Conservation (phyloP, 2,329 filamentous ascomycete genomes). For the Nectriaceae sp. region DNA sequence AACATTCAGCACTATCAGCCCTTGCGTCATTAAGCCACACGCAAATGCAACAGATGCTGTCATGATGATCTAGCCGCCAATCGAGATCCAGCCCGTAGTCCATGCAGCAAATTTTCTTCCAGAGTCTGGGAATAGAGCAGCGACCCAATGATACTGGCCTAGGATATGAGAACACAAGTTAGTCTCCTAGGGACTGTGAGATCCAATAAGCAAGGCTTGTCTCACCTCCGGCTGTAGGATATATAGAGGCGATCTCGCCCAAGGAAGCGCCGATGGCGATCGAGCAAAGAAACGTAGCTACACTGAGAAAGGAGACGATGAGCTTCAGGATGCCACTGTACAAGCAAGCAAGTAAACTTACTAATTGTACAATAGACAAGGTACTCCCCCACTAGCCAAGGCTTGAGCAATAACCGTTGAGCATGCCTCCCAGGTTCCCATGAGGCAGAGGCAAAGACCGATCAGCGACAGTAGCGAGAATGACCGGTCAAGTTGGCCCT, state of each 20-base stretch:
- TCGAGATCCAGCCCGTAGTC: constrained; percentile 44
- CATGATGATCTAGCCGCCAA: constrained; percentile 47
- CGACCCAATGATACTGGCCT: constrained; percentile 50
- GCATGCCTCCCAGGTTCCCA: constrained; percentile 60
- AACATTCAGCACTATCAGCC: constrained; percentile 44
- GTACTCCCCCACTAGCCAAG: constrained; percentile 53
- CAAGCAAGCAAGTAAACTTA: too few relatives aligned
- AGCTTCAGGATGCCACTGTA: neutral
- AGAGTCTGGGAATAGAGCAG: constrained; percentile 31
- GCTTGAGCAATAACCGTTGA: constrained; percentile 50
- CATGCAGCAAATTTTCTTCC: constrained; percentile 11
- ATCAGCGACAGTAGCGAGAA: constrained; percentile 58
- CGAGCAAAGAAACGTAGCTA: constrained; percentile 51
- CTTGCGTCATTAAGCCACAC: constrained; percentile 45
- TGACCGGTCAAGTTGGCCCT: constrained; percentile 43
- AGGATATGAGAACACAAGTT: neutral
- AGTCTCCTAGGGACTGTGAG: neutral
- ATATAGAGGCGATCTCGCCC: constrained; percentile 57
- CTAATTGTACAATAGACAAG: constrained; percentile 57
- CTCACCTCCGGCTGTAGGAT: constrained; percentile 51
- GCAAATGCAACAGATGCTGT: constrained; percentile 51
- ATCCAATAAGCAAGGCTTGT: neutral
- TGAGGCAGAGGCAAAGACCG: constrained; percentile 56
- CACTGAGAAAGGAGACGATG: constrained; percentile 9
- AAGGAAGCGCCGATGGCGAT: constrained; percentile 55